Conservation (phyloP, 768 basidiomycete genomes). For the Crassisporium funariophilum region DNA sequence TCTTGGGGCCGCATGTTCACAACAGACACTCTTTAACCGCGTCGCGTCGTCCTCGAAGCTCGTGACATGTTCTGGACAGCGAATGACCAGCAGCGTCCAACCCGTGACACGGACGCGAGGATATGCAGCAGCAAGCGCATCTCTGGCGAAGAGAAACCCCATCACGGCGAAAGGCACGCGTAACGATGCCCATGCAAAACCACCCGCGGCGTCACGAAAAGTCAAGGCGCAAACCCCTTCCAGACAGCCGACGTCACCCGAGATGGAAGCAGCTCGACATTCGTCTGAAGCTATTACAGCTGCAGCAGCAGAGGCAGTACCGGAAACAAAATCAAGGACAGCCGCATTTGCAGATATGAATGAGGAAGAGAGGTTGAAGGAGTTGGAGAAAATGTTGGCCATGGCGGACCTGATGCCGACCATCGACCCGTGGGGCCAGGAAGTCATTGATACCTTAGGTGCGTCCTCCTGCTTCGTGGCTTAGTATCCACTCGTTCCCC, state of each 20-base stretch:
- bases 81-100: slow-evolving; percentile 1
- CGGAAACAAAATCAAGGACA: slow-evolving; percentile 7
- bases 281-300: slow-evolving; percentile 6
- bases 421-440: slow-evolving; percentile 44
- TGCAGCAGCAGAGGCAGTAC: slow-evolving; percentile 13
- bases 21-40: slow-evolving; percentile 10
- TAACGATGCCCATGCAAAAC: slow-evolving; percentile 11
- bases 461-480: slow-evolving; percentile 9
- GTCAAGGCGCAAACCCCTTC: background rate
- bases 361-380: slow-evolving; percentile 36
- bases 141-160: slow-evolving; percentile 12
- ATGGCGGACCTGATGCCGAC: slow-evolving; percentile 38
- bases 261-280: slow-evolving; percentile 11
- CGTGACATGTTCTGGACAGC: slow-evolving; percentile 5
- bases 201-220: slow-evolving; percentile 7
- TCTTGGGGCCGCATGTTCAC: slow-evolving; percentile 14
- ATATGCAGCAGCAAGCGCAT: slow-evolving; percentile 20
- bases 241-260: slow-evolving; percentile 15
- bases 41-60: slow-evolving; percentile 11
- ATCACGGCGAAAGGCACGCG: slow-evolving; percentile 16
- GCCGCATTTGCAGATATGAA: slow-evolving; percentile 15
- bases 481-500: background rate
- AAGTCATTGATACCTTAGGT: slow-evolving; percentile 41
- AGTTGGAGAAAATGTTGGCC: slow-evolving; percentile 37
- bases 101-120: slow-evolving; percentile 6